A percentile compares a stretch with the other conserved stretches of the same genome.
Evolutionary conservation across 345 rosid genomes (phyloP).

Genomic region (Kandelia obovata): DNA sequence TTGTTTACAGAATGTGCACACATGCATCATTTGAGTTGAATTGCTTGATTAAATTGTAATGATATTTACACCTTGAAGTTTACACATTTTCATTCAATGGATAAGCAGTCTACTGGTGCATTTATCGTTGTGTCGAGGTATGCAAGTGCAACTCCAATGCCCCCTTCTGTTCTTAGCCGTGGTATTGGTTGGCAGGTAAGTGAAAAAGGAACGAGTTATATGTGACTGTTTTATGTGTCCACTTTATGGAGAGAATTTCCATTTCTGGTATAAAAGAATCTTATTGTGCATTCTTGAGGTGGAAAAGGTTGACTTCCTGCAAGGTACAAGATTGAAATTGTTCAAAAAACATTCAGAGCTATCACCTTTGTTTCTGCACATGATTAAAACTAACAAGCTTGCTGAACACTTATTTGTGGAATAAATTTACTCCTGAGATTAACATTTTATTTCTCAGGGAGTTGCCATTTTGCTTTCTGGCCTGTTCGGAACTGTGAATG

Average conservation of each 20-base stretch:
- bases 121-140: slow-evolving; percentile 75
- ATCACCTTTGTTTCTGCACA: neutral
- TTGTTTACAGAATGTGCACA: no score
- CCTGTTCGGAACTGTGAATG: slow-evolving; percentile 86
- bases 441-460: slow-evolving; percentile 50
- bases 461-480: slow-evolving; percentile 86
- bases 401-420: neutral
- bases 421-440: neutral
- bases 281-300: neutral
- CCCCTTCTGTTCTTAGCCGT: slow-evolving; percentile 94
- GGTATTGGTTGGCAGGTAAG: slow-evolving; percentile 99
- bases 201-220: neutral
- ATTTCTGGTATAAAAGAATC: no score
- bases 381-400: neutral
- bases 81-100: slow-evolving; percentile 12
- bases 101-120: slow-evolving; percentile 79
- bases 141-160: slow-evolving; percentile 93
- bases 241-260: neutral
- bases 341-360: neutral
- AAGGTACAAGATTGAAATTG: neutral
- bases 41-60: slow-evolving; percentile 7
- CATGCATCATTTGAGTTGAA: neutral
- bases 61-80: slow-evolving; percentile 4
- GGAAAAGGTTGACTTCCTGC: neutral
- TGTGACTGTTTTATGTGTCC: neutral